Conservation (phyloP, 441 rosid genomes). For the Rhodomyrtus psidioides region DNA sequence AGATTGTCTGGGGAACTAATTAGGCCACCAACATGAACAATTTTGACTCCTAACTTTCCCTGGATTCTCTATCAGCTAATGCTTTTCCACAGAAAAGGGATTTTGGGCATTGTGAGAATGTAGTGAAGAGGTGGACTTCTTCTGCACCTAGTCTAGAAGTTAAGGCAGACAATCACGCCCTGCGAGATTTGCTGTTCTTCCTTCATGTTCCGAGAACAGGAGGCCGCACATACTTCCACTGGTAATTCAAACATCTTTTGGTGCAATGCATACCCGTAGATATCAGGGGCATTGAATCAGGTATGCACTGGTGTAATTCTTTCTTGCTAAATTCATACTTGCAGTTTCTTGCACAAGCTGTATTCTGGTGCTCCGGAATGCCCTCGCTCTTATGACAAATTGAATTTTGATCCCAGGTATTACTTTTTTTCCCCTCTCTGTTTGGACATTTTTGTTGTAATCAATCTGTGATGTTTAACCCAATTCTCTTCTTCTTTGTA, state of each 20-base stretch:
- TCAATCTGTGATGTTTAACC: neutral
- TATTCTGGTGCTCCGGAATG: constrained; percentile 64
- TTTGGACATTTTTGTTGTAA: neutral
- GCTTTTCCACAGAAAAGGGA: constrained; percentile 30
- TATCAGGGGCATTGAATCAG: neutral
- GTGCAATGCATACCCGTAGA: neutral
- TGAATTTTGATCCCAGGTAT: constrained; percentile 88
- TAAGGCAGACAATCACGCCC: constrained; percentile 46
- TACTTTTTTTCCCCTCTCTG: neutral
- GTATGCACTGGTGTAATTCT: neutral
- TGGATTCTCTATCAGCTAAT: constrained; percentile 25
- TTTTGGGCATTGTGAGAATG: constrained; percentile 51
- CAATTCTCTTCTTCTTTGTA: constrained; percentile 23
- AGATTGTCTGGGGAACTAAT: neutral
- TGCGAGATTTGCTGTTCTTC: constrained; percentile 75
- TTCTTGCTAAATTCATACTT: neutral
- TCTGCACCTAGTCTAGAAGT: constrained; percentile 39
- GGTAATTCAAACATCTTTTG: constrained; percentile 28
- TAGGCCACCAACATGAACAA: neutral
- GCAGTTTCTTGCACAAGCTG: constrained; percentile 83
- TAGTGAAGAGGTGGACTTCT: constrained; percentile 62
- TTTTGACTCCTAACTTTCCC: neutral
- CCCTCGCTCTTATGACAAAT: constrained; percentile 89
- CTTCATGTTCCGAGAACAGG: constrained; percentile 97
- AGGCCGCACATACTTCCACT: constrained; percentile 85